Conservation (phyloP, 2,329 filamentous ascomycete species). For the Mollisiaceae sp. region DNA sequence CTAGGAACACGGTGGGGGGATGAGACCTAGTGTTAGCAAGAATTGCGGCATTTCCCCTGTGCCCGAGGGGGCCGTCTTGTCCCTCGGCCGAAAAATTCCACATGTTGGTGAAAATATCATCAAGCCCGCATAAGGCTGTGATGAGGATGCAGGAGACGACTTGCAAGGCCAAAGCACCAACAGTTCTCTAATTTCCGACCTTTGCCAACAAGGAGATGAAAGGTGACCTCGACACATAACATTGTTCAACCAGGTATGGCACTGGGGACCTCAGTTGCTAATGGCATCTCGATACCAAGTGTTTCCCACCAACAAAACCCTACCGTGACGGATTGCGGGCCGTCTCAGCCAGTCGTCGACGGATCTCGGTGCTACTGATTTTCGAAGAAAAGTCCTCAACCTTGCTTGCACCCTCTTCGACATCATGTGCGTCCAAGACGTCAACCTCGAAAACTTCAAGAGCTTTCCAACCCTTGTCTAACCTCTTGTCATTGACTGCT, state of each 20-base stretch:
- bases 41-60: not conserved
- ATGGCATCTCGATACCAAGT: not conserved
- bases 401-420: conserved; percentile 49
- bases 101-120: not conserved
- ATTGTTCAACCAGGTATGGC: not conserved
- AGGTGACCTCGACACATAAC: not conserved
- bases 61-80: not conserved
- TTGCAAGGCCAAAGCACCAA: not conserved
- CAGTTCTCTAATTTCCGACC: not conserved
- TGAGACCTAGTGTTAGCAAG: not conserved
- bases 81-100: not conserved
- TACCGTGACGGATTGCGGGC: conserved; percentile 31
- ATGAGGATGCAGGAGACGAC: not conserved
- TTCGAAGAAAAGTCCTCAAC: conserved; percentile 75
- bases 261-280: not conserved
- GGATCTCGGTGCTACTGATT: conserved; percentile 89
- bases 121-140: not conserved
- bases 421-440: conserved; percentile 74
- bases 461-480: conserved; percentile 74
- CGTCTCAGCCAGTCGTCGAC: conserved; percentile 51
- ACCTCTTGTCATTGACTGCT: conserved; percentile 84
- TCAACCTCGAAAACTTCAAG: conserved; percentile 89
- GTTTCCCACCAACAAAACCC: not conserved
- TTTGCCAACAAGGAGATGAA: not conserved
- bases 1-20: not conserved